Base-by-base conservation (phyloP, 176 grass and related monocot species). In the Hyparrhenia diplandra region DNA sequence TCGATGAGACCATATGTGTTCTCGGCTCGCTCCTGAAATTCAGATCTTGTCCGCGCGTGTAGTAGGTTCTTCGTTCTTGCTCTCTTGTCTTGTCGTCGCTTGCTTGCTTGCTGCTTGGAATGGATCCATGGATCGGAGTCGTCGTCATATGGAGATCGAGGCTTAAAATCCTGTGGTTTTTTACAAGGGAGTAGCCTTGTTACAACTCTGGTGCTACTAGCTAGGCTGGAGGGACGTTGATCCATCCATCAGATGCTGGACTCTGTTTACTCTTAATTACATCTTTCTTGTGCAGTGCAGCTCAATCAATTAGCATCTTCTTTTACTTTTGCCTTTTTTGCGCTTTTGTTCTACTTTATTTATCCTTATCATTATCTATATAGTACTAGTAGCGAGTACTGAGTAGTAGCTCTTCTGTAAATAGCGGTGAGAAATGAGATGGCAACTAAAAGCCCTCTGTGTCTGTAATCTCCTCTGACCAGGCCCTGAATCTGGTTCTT, bases 401-500 rank as follows among this genome's bases (percentile, higher is more conserved):
- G n/a, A 36, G 51, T 62, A 20, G 28, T 21, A 36, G 42, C 69
- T 71, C 12, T 8, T 36, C n/a, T 70, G 65, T 81, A 70, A 58
- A 81, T 70, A 70, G 47, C 25, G 10, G 78, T 80, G 47, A 35
- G 71, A 35, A 37, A 37, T 69, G 32, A 46, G 71, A 74, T 34
- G 71, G 71, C 71, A 74, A 35, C 71, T 73, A 51, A 51, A 31
- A 43, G 42, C 69, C 14, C 14, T 70, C n/a, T 31, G 35, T 11
- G 54, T 55, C 2, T 80, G 45, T 47, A 47, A 47, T 47, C 63
- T 18, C 36, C 9, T 7, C 24, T 32, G 31, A 32, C 31, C 78
- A 27, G 64, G 78, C 32, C 65, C 24, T 80, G 78, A 68, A 80
- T 80, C 47, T 57, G 64, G 75, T 64, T 75, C 47, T 4, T 32